Percentiles rank a stretch among this genome's conserved stretches.
Evolutionary conservation across 345 rosid genomes (phyloP).

Genomic region (Gossypium turneri): DNA sequence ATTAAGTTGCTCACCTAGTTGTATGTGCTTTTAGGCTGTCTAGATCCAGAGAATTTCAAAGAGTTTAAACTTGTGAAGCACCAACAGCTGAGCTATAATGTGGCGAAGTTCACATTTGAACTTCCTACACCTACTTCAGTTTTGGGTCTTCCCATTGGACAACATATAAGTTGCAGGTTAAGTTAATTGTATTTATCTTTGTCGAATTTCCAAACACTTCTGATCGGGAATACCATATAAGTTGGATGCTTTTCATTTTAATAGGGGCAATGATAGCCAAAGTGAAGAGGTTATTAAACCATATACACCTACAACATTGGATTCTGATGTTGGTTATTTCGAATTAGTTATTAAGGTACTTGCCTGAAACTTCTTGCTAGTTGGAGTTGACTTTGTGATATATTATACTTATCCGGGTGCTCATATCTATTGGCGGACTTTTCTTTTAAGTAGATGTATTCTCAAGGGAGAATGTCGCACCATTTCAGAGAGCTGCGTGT

Average conservation of each 20-base stretch:
- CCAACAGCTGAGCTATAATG: conserved; percentile 82
- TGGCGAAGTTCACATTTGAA: conserved; percentile 76
- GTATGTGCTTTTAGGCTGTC: conserved; percentile 42
- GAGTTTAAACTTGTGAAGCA: conserved; percentile 86
- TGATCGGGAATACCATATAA: background rate
- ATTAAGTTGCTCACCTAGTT: background rate
- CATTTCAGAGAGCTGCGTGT: conserved; percentile 92
- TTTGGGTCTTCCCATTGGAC: conserved; percentile 96
- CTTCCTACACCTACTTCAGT: conserved; percentile 75
- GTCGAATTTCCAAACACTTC: background rate
- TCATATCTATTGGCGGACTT: background rate
- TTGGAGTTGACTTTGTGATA: conserved; percentile 7
- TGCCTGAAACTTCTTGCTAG: background rate
- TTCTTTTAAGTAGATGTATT: conserved; percentile 65
- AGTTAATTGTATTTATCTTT: conserved; percentile 4
- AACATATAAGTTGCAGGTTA: conserved; percentile 94
- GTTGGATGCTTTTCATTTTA: background rate
- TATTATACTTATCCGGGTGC: background rate
- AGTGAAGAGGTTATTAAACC: conserved; percentile 90
- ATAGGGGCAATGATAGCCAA: conserved; percentile 81
- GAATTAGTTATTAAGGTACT: too few relatives aligned
- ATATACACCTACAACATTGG: conserved; percentile 93
- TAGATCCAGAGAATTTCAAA: conserved; percentile 86
- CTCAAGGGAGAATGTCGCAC: conserved; percentile 98
- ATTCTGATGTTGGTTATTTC: conserved; percentile 28